Evolutionary conservation across 2,329 filamentous ascomycete genomes (phyloP).

Genomic region (Kalaharituber pfeilii): DNA sequence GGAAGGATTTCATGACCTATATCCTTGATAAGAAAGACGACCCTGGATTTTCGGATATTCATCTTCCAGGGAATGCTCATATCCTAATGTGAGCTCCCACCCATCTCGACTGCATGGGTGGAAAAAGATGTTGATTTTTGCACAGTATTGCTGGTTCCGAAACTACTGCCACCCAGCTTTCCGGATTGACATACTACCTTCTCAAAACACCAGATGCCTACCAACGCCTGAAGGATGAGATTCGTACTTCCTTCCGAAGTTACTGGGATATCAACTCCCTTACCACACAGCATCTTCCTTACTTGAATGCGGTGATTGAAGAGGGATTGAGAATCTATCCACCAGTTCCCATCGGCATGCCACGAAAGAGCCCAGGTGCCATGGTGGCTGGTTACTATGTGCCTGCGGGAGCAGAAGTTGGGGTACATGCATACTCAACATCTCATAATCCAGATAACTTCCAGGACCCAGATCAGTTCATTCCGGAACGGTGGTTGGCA

Average conservation of each 20-base stretch:
- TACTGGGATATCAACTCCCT: no score
- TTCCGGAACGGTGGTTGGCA: no score
- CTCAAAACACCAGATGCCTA: no score
- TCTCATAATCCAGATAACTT: background rate
- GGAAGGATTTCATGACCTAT: background rate
- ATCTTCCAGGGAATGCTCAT: background rate
- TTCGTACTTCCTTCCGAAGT: no score
- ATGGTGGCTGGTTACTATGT: background rate
- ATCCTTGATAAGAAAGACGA: background rate
- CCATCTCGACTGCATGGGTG: background rate
- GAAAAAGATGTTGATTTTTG: background rate
- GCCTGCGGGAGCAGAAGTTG: background rate
- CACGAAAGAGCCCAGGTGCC: background rate
- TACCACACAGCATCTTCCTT: no score
- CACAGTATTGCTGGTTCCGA: no score
- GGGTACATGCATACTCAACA: background rate
- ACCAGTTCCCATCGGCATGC: background rate
- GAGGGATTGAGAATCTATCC: no score
- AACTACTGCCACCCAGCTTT: background rate
- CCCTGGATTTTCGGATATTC: background rate
- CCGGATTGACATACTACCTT: background rate
- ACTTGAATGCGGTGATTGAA: no score
- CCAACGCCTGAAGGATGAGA: no score
- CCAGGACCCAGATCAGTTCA: no score
- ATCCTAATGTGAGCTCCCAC: background rate